Base-by-base conservation (phyloP, 306 rosid genomes). In the Hippophae tibetana region DNA sequence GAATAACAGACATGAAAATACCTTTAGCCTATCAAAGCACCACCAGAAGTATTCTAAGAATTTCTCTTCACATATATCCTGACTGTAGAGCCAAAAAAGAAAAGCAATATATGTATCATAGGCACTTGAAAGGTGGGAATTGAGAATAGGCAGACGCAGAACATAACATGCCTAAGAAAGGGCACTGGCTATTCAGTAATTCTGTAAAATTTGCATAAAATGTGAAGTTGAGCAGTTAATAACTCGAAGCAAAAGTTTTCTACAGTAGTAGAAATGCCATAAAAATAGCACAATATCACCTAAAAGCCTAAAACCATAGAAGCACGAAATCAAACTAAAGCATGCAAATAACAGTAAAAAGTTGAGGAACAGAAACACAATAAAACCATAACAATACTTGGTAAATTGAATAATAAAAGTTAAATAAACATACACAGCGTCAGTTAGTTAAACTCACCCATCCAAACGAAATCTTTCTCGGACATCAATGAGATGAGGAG, bases 31-130 rank as follows among this genome's bases (percentile, higher is more conserved):
- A 68, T 89, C 83, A 64, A 72, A 90, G 68, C 95, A 90, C 88
- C 94, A 90, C 97, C 97, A 90, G 83, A 90, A 90, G 75, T 86
- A 86, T 46, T 87, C 87, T 70, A 90, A 63, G 70, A 82, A 90
- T 57, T 89, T 86, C 66, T 82, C 88, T 73, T 84, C 82, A 40
- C 76, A 56, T 60, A 90, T 82, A 64, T 90, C 83, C 59, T 64
- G 43, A 43, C 96, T 92, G 92, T 75, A 75, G 63, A 62, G 74
- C 65, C 57, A 64, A 57, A 66, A 68, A 56, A 65, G 66, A 62
- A 72, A 60, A 72, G 57, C 46, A 69, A 54, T 26, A 60, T 43
- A 14, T 47, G 11, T 62, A 62, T 12, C 9, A 48, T 52, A 43
- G 47, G 26, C 68, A 27, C 54, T 61, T 23, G 3, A 5, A 41